phyloP scores from a whole-genome alignment of 2,329 filamentous ascomycete genomes.

The Blastomyces parvus region DNA sequence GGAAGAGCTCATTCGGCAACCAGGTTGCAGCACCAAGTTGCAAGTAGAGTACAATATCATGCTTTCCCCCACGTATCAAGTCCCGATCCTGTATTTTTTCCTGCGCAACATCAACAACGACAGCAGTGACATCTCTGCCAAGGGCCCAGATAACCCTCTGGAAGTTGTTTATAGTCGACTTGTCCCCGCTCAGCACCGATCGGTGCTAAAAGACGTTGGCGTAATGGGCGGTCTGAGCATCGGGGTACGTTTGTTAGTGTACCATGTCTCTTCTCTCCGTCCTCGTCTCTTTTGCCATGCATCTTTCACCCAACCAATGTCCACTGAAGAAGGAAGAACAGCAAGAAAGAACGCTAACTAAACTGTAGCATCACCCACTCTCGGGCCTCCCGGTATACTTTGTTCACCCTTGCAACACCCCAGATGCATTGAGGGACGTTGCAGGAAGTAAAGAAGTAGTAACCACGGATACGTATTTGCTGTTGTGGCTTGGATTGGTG shows the following conservation, averaged over 20 bases:
- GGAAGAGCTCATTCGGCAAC: slow-evolving; percentile 34
- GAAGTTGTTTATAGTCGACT: slow-evolving; percentile 62
- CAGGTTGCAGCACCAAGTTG: slow-evolving; percentile 31
- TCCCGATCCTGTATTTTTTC: slow-evolving; percentile 68
- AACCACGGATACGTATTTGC: slow-evolving; percentile 58
- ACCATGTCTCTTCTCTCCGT: slow-evolving; percentile 1
- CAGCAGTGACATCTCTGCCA: slow-evolving; percentile 20
- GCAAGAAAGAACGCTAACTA: slow-evolving; percentile 25
- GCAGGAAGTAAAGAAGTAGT: slow-evolving; percentile 31
- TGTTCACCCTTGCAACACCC: slow-evolving; percentile 84
- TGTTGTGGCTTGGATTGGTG: slow-evolving; percentile 81
- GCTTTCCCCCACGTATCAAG: slow-evolving; percentile 63
- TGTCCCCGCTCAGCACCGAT: slow-evolving; percentile 57
- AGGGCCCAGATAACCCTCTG: slow-evolving; percentile 47
- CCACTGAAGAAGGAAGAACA: slow-evolving; percentile 16
- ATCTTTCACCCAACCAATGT: slow-evolving; percentile 19
- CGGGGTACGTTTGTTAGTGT: slow-evolving; percentile 50
- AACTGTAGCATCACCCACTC: slow-evolving; percentile 64
- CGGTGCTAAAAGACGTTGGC: slow-evolving; percentile 51
- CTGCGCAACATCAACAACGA: slow-evolving; percentile 46
- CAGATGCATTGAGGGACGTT: slow-evolving; percentile 64
- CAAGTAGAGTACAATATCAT: slow-evolving; percentile 62
- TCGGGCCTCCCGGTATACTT: slow-evolving; percentile 74
- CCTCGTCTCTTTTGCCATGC: slow-evolving; percentile 4
- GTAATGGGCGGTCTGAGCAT: slow-evolving; percentile 65